A percentile compares a stretch with the other conserved stretches of the same genome.
Conservation (phyloP, 2,329 filamentous ascomycete species). For the Aspergillus udagawae region DNA sequence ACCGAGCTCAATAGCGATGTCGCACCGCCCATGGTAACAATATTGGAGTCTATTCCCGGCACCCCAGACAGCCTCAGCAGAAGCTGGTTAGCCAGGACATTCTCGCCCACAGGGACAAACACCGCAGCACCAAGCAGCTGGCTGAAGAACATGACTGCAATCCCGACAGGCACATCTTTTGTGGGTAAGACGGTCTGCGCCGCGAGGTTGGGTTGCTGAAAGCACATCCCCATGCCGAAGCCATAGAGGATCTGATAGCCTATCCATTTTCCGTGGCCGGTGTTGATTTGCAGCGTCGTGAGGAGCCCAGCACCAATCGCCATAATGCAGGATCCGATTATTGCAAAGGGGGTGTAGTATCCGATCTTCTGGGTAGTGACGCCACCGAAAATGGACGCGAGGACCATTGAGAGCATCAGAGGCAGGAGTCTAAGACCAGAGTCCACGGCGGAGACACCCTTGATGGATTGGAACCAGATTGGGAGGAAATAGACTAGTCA, state of each 20-base stretch:
- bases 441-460: background rate
- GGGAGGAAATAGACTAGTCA: background rate
- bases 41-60: slow-evolving; percentile 3
- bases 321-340: slow-evolving; percentile 26
- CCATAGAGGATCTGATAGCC: slow-evolving; percentile 28
- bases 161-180: slow-evolving; percentile 23
- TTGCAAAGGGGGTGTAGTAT: slow-evolving; percentile 36
- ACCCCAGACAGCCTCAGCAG: slow-evolving; percentile 5
- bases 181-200: slow-evolving; percentile 19
- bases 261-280: slow-evolving; percentile 23
- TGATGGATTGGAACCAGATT: slow-evolving; percentile 1
- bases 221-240: slow-evolving; percentile 22
- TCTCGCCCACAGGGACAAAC: slow-evolving; percentile 21
- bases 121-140: slow-evolving; percentile 18
- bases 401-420: background rate
- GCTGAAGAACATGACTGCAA: slow-evolving; percentile 18
- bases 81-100: slow-evolving; percentile 20
- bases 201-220: slow-evolving; percentile 18
- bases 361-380: slow-evolving; percentile 15
- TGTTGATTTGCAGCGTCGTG: slow-evolving; percentile 33
- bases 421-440: background rate
- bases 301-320: slow-evolving; percentile 39
- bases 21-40: background rate
- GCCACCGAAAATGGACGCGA: slow-evolving; percentile 4
- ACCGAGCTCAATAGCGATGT: background rate